phyloP scores from a whole-genome alignment of 2,329 filamentous ascomycete species.

The Clarireedia sp. region DNA sequence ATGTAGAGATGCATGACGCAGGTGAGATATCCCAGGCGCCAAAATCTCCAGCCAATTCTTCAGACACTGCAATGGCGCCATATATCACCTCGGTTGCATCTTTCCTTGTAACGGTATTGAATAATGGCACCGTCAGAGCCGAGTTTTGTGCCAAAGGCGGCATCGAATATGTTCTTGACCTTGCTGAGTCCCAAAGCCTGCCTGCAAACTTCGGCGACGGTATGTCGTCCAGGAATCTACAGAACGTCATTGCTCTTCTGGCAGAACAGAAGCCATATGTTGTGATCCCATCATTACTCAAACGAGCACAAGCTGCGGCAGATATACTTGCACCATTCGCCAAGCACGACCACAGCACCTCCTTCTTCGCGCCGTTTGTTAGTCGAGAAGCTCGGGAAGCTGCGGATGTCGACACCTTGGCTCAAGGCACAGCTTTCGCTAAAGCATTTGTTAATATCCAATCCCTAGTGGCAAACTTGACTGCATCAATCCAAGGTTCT shows the following conservation, averaged over 20 bases:
- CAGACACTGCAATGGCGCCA: constrained; percentile 24
- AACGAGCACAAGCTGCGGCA: constrained; percentile 62
- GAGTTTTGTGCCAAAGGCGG: constrained; percentile 73
- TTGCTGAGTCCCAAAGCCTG: constrained; percentile 74
- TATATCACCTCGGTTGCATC: constrained; percentile 70
- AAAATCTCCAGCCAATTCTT: constrained; percentile 13
- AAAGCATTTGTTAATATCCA: constrained; percentile 74
- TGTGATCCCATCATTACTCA: constrained; percentile 72
- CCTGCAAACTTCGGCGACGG: constrained; percentile 64
- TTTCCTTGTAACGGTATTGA: constrained; percentile 51
- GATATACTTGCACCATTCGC: constrained; percentile 61
- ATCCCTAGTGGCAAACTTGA: constrained; percentile 66
- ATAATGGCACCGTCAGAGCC: constrained; percentile 25
- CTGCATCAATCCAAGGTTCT: constrained; percentile 62
- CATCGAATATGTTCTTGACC: constrained; percentile 74
- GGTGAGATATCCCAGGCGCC: constrained; percentile 16
- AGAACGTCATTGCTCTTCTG: constrained; percentile 66
- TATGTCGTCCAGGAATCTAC: constrained; percentile 60
- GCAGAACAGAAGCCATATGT: constrained; percentile 75
- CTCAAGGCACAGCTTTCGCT: constrained; percentile 65
- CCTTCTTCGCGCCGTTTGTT: constrained; percentile 68
- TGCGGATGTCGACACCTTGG: constrained; percentile 36
- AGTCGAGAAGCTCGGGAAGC: constrained; percentile 32
- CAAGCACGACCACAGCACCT: constrained; percentile 37
- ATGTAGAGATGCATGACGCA: constrained; percentile 61